Conservation (phyloP, 2,329 filamentous ascomycete genomes). For the Penicillium nordicum region DNA sequence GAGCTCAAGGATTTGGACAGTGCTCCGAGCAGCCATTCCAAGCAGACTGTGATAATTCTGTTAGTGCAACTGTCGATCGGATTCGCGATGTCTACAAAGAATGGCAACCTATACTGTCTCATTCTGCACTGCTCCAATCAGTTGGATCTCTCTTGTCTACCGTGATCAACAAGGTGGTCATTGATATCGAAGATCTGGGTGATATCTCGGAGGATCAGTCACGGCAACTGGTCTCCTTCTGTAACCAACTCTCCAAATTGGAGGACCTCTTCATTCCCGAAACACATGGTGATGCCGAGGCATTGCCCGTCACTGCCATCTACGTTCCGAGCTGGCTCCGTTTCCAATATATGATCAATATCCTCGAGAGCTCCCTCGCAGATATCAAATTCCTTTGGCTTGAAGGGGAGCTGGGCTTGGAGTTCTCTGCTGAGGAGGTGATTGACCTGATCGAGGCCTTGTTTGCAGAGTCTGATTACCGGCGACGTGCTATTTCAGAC, state of each 20-base stretch:
- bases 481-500: conserved; percentile 56
- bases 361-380: conserved; percentile 59
- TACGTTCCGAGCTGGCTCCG: conserved; percentile 63
- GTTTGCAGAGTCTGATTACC: conserved; percentile 60
- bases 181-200: conserved; percentile 60
- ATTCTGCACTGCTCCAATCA: conserved; percentile 59
- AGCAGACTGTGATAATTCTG: conserved; percentile 57
- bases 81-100: conserved; percentile 55
- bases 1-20: conserved; percentile 59
- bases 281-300: conserved; percentile 28
- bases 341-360: conserved; percentile 62
- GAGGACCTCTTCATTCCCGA: conserved; percentile 56
- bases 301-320: conserved; percentile 55
- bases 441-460: conserved; percentile 62
- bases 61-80: conserved; percentile 56
- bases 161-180: conserved; percentile 57
- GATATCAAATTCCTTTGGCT: conserved; percentile 65
- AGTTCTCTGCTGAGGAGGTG: conserved; percentile 61
- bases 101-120: conserved; percentile 58
- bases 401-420: conserved; percentile 60
- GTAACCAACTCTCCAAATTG: conserved; percentile 54
- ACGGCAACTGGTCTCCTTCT: conserved; percentile 56
- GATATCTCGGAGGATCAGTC: conserved; percentile 64
- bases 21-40: conserved; percentile 60
- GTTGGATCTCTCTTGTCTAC: conserved; percentile 58